Evolutionary conservation across 257 asterid genomes (phyloP), one percentile per base, ranked within the genome.

Genomic region (Solanum corneliomulleri): DNA sequence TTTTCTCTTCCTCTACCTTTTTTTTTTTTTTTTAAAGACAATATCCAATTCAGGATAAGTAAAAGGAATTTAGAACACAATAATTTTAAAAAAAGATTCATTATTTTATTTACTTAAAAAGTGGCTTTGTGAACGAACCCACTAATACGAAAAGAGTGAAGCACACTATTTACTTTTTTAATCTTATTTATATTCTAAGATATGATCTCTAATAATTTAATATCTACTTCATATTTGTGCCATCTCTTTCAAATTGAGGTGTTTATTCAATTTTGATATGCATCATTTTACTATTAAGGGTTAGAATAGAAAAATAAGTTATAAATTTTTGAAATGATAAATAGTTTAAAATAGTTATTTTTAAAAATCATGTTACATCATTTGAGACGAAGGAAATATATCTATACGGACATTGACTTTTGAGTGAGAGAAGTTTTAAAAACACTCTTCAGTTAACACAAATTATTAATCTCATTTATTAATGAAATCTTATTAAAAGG

Each of bases 401-500:
- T n/a, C 33, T 11, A 11, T 8, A 35, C 20, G 9, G 47, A 71
- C 9, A 8, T 35, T 35, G 15, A 52, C 4, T 52, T 44, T 49
- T 49, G 3, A 15, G 35, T 33, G 35, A 1, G 60, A 49, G 21
- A 49, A 49, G 3, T 15, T 49, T 15, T 49, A 9, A 15, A 15
- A 49, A 15, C 8, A 15, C 1, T 49, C 0, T 49, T 1, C 1
- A 49, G 1, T 49, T 49, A 1, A 16, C 1, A 3, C 23, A 6
- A 52, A 52, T 52, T 52, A 52, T 49, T 49, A 49, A 1, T 49
- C 16, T 52, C 0, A 52, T 52, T 6, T 52, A 52, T 52, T 52
- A 52, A 16, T 52, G 10, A 49, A 15, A 49, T 5, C 1, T 47
- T 47, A 47, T 47, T 47, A 47, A 47, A 47, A 47, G 0, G 1